Base-by-base conservation (phyloP, 495 filamentous ascomycete genomes). In the Bryoglossum gracile region DNA sequence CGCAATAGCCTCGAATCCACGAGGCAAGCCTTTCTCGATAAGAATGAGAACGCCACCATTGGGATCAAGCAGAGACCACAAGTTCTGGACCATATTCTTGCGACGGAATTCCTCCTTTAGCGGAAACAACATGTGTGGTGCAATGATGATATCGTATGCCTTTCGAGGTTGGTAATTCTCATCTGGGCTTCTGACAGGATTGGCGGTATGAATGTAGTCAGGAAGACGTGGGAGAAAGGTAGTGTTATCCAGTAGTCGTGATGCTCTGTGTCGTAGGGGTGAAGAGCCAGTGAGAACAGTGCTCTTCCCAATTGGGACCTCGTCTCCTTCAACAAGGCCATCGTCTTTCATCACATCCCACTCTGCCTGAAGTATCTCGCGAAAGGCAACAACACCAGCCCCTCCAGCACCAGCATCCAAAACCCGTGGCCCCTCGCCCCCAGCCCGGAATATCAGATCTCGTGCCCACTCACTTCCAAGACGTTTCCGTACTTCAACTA, bases 201-300 rank as follows among this genome's bases (percentile, higher is more conserved):
- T 60, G 5, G 62, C 57, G 2, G 70, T 68, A 47, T 90, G 86
- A n/a, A 88, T 54, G 55, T 89, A 88, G 57, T 98, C 89, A n/a
- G 92, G 92, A 22, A 97, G 69, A 1, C 89, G 85, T 9, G 92
- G 92, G 19, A 98, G 74, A 61, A 98, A 97, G 0, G 82, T 88
- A 0, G 92, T 96, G 58, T 96, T 84, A 11, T 92, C 78, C 9
- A 98, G 74, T 50, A 96, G 75, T 24, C 66, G 67, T 45, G 87
- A 85, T 13, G 86, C 75, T 14, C 89, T 83, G 18, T 86, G 68
- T n/a, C 87, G 82, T 26, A 98, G 73, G 11, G 59, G 48, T 14
- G 68, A 60, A 1, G 68, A 68, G 17, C 73, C 74, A 3, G 73
- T 67, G 5, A 77, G 65, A 1, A 74, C 75, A 9, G 70, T 74